Evolutionary conservation across 352 stramenopile genomes (phyloP).

Genomic region (Peronospora belbahrii): DNA sequence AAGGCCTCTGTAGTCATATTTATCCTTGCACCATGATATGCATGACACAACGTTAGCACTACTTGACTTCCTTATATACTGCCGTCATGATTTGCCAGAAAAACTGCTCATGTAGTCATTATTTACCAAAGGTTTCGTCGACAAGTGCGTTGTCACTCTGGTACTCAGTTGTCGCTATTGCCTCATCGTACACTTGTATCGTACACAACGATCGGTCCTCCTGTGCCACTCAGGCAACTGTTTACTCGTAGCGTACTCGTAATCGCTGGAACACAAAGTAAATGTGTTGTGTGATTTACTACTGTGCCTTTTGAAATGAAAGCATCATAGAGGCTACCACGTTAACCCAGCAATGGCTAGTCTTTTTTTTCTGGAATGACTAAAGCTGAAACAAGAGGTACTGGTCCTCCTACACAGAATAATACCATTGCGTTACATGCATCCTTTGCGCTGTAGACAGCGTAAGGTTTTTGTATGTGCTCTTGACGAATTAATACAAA

Average conservation of each 20-base stretch:
- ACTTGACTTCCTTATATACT: constrained; percentile 17
- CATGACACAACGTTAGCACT: neutral
- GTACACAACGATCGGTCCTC: no score
- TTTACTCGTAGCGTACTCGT: constrained; percentile 67
- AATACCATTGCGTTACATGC: constrained; percentile 71
- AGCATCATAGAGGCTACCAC: constrained; percentile 56
- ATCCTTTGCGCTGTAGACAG: constrained; percentile 85
- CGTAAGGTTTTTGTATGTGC: constrained; percentile 48
- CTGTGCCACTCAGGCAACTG: no score
- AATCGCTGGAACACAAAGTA: constrained; percentile 61
- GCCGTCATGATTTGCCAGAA: constrained; percentile 66
- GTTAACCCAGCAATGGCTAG: constrained; percentile 55
- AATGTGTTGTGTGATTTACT: constrained; percentile 75
- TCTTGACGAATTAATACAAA: constrained; percentile 65
- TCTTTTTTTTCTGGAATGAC: constrained; percentile 77
- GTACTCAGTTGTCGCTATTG: constrained; percentile 7
- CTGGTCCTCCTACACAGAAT: constrained; percentile 61
- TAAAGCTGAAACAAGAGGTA: constrained; percentile 78
- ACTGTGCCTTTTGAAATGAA: constrained; percentile 28
- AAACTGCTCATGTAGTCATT: constrained; percentile 64
- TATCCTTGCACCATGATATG: constrained; percentile 4
- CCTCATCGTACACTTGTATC: constrained; percentile 5
- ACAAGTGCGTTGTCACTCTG: constrained; percentile 39
- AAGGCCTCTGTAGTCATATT: constrained; percentile 6
- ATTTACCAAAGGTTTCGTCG: constrained; percentile 50